Evolutionary conservation across 148 eudicot genomes (phyloP), one percentile per base, ranked within the genome.

Genomic region (Linanthus parryae): DNA sequence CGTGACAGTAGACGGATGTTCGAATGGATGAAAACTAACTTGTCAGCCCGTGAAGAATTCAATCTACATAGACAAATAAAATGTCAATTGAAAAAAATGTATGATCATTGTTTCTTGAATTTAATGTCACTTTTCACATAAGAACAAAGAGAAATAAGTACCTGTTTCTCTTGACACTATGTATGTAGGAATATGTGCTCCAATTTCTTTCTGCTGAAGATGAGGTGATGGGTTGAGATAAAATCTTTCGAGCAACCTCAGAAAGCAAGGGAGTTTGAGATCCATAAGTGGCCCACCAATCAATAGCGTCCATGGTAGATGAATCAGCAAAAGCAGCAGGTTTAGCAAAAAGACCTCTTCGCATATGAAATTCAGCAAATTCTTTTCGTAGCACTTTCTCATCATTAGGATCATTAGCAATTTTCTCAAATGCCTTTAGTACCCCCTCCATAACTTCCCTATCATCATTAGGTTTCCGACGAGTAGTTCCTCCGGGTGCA

Each of bases 381-480:
- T n/a, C n/a, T n/a, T n/a, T n/a, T n/a, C n/a, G n/a, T n/a, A n/a
- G n/a, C n/a, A n/a, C n/a, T n/a, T n/a, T n/a, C n/a, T n/a, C 34
- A 4, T 30, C 34, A 3, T 30, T 30, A 30, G 34, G 34, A 30
- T 30, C 34, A 3, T 3, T 3, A 3, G 34, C 34, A 30, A 30
- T 46, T 23, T 12, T 35, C 0, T 23, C 22, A 34, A 33, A 58
- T 10, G 44, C 34, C 15, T 22, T 10, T 34, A 58, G 21, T 0
- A 44, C 59, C 3, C 37, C 33, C 15, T 3, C 17, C 16, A 62
- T 38, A 27, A 47, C 44, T 8, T 54, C 48, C 10, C 4, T 8
- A 30, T 64, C 68, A 0, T 4, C 3, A 28, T 64, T 64, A 2
- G 56, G 42, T 21, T 43, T 5, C 29, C 23, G 48, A 10, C 68